phyloP scores from a whole-genome alignment of 495 filamentous ascomycete species.

The Hypoxylon fragiforme region DNA sequence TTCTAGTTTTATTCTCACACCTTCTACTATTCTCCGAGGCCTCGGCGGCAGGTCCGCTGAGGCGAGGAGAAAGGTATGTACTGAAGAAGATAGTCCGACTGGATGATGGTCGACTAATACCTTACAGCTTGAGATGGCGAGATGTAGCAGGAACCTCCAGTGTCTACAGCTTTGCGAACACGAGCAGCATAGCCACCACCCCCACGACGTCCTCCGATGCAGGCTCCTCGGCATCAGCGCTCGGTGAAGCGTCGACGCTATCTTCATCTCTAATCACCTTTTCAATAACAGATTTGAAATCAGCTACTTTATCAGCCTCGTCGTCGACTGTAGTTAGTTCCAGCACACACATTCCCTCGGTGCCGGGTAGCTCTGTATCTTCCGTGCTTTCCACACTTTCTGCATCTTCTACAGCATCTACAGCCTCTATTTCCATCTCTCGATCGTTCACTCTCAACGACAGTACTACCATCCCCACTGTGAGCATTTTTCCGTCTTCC shows the following conservation, averaged over 20 bases:
- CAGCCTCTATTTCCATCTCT: conserved; percentile 28
- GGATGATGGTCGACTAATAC: conserved; percentile 19
- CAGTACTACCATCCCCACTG: conserved; percentile 30
- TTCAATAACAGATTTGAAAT: background rate
- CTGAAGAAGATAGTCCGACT: conserved; percentile 1
- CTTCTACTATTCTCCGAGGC: conserved; percentile 36
- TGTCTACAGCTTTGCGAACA: conserved; percentile 29
- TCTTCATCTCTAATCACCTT: conserved; percentile 19
- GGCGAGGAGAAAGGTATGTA: conserved; percentile 34
- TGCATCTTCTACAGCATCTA: no score
- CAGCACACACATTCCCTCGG: conserved; percentile 7
- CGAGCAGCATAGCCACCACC: conserved; percentile 12
- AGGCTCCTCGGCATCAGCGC: conserved; percentile 4
- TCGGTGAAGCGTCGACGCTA: conserved; percentile 4
- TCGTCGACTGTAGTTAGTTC: conserved; percentile 5
- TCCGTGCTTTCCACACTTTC: no score
- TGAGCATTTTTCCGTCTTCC: conserved; percentile 36
- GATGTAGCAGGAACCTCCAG: conserved; percentile 13
- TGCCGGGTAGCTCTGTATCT: conserved; percentile 3
- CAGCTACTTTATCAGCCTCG: conserved; percentile 7
- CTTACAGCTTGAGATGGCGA: conserved; percentile 22
- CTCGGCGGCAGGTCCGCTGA: conserved; percentile 40
- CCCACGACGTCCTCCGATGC: conserved; percentile 19
- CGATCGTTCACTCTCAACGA: conserved; percentile 28
- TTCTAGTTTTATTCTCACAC: conserved; percentile 34